phyloP scores from a whole-genome alignment of 2,329 filamentous ascomycete species.

The Cladosporium austrohemisphaericum region DNA sequence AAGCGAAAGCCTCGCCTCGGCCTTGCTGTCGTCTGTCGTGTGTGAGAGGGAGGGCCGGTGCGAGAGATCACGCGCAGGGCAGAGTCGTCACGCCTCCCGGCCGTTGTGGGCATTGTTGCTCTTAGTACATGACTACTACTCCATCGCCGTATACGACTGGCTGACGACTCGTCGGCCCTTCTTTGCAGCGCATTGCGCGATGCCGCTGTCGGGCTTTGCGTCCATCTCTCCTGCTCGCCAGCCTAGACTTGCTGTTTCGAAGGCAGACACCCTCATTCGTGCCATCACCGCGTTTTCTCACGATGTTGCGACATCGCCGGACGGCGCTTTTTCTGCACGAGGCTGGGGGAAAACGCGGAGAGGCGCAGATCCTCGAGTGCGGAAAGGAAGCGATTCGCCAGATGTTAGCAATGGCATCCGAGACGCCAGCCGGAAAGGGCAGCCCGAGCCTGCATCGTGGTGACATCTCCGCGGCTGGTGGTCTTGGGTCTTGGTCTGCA shows the following conservation, averaged over 20 bases:
- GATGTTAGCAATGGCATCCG: constrained; percentile 1
- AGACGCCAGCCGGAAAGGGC: not conserved
- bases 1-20: too few species aligned
- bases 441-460: too few species aligned
- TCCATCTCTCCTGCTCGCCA: not conserved
- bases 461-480: too few species aligned
- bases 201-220: not conserved
- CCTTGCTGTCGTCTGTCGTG: too few species aligned
- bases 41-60: too few species aligned
- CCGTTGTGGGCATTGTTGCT: too few species aligned
- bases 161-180: not conserved
- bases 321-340: not conserved
- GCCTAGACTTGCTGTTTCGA: too few species aligned
- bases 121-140: too few species aligned
- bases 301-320: not conserved
- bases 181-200: not conserved
- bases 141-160: not conserved
- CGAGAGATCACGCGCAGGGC: constrained; percentile 5
- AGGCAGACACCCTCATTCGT: not conserved
- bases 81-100: constrained; percentile 7
- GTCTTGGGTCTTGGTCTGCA: too few species aligned
- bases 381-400: constrained; percentile 12
- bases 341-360: constrained; percentile 1
- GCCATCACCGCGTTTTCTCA: not conserved
- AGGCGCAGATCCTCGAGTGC: not conserved